Conservation (phyloP, 306 rosid species). For the Quillaja saponaria region DNA sequence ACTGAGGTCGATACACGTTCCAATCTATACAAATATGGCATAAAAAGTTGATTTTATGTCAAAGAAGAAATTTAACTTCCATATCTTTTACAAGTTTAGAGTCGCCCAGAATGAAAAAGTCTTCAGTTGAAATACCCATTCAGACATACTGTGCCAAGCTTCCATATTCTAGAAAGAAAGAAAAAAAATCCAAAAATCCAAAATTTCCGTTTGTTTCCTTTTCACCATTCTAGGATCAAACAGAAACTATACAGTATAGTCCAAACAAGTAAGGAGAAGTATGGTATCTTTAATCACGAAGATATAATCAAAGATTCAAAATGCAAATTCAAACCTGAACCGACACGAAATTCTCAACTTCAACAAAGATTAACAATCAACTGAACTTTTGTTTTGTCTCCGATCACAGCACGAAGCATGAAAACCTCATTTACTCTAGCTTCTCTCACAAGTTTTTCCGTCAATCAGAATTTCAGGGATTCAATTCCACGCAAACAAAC, state of each 20-base stretch:
- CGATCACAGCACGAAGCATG: slow-evolving; percentile 41
- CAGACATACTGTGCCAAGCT: not conserved
- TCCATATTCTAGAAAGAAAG: not conserved
- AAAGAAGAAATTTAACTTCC: no score
- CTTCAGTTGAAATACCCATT: no score
- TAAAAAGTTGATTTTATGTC: no score
- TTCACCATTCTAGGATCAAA: slow-evolving; percentile 1
- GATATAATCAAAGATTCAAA: no score
- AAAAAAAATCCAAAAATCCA: not conserved
- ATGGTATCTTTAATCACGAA: no score
- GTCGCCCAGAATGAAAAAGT: not conserved
- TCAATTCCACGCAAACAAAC: slow-evolving; percentile 8
- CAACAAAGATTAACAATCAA: slow-evolving; percentile 26
- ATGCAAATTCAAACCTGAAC: slow-evolving; percentile 30
- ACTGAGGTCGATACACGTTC: no score
- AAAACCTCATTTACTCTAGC: slow-evolving; percentile 12
- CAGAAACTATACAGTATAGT: not conserved
- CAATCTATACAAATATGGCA: no score
- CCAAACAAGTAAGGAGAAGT: no score
- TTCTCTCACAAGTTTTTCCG: slow-evolving; percentile 1
- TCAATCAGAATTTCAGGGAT: slow-evolving; percentile 15
- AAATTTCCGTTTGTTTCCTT: not conserved
- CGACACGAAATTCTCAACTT: slow-evolving; percentile 28
- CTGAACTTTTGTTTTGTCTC: slow-evolving; percentile 26
- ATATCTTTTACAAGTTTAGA: not conserved